Evolutionary conservation across 2,329 filamentous ascomycete species (phyloP).

Genomic region (Trichophyton equinum): DNA sequence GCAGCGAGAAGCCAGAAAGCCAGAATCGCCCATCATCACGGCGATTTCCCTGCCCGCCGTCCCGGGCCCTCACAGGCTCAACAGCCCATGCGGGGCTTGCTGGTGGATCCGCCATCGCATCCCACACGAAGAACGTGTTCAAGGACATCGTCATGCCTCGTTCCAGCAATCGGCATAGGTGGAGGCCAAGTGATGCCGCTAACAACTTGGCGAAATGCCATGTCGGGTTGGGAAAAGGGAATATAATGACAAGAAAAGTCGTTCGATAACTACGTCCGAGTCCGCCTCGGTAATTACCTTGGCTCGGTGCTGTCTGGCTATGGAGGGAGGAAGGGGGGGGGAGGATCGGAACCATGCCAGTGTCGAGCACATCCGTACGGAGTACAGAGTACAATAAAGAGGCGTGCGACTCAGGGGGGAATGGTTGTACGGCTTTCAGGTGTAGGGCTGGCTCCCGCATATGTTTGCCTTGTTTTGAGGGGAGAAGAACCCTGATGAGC

Average conservation of each 20-base stretch:
- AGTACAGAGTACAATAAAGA: not conserved
- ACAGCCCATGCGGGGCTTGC: not conserved
- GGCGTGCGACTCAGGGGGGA: not conserved
- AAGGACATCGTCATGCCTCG: not conserved
- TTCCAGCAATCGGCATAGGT: not conserved
- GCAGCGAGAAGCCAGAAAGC: not conserved
- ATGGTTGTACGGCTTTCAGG: not conserved
- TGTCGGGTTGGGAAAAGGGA: not conserved
- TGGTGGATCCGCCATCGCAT: not conserved
- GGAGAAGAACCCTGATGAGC: not conserved
- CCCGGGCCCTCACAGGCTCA: not conserved
- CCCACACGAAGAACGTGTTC: constrained; percentile 1
- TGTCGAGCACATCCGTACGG: not conserved
- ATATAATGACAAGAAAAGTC: too few relatives aligned
- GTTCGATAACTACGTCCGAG: not conserved
- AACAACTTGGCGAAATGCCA: not conserved
- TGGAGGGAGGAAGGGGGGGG: not conserved
- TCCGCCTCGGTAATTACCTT: not conserved
- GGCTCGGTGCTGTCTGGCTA: not conserved
- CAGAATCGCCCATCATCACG: not conserved
- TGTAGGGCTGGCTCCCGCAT: not conserved
- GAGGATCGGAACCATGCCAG: not conserved
- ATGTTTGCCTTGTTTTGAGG: not conserved
- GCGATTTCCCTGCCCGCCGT: not conserved
- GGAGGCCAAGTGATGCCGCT: not conserved